Percentiles rank a stretch among this genome's conserved stretches.
phyloP scores from a whole-genome alignment of 176 grass and related monocot genomes.

The Themeda triandra region DNA sequence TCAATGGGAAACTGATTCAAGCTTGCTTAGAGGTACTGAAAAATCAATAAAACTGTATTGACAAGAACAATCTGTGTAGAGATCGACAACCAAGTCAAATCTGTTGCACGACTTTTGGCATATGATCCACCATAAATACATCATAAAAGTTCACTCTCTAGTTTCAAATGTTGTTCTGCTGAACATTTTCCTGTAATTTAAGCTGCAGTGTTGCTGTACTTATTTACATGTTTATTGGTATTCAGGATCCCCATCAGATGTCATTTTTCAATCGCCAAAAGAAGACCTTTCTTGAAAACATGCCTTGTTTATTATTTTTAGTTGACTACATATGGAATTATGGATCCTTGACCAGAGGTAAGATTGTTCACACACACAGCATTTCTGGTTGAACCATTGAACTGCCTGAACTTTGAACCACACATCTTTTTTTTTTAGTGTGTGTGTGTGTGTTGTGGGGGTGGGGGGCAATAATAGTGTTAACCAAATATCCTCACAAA shows the following conservation, averaged over 20 bases:
- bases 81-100: not conserved
- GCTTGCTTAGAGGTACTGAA: not conserved
- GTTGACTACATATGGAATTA: not conserved
- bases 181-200: not conserved
- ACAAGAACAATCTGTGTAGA: not conserved
- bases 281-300: not conserved
- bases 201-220: not conserved
- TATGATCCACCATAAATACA: not conserved
- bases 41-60: not conserved
- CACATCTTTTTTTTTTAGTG: not conserved
- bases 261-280: slow-evolving; percentile 8
- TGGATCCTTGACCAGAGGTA: not conserved
- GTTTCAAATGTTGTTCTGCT: not conserved
- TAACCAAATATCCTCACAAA: not conserved
- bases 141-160: not conserved
- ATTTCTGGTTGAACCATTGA: not conserved
- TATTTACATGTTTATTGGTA: not conserved
- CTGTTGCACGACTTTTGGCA: not conserved
- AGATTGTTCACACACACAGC: not conserved
- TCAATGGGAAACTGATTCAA: not conserved
- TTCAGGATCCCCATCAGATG: not conserved
- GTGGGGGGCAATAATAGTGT: not conserved
- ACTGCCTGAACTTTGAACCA: not conserved
- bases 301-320: not conserved
- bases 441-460: not conserved